These are phyloP conservation scores for Pythium rhizo-oryzae DNA, from an alignment of 352 stramenopile species.

Conservation along the genomic window DNA sequence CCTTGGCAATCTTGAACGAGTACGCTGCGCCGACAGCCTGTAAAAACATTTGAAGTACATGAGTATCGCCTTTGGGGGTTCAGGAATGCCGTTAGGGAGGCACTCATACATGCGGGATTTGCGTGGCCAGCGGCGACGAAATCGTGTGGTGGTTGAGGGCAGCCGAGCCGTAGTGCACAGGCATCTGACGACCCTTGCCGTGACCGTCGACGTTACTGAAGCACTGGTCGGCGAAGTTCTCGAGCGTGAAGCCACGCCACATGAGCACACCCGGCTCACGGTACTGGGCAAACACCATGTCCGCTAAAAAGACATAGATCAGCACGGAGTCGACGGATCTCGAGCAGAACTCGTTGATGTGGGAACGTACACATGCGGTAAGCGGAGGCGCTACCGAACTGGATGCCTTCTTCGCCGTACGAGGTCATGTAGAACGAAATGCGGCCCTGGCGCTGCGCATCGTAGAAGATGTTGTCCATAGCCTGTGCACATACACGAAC, in stretches of 20 bases:
- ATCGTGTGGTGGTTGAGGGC: conserved; percentile 98
- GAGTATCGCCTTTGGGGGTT: background rate
- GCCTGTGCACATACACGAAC: too few species aligned
- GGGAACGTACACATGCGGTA: conserved; percentile 57
- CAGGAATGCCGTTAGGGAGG: too few species aligned
- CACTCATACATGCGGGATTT: conserved; percentile 89
- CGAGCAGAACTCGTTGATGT: background rate
- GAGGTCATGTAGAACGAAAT: conserved; percentile 98
- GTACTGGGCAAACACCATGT: conserved; percentile 98
- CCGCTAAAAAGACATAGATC: conserved; percentile 37
- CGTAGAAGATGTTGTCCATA: conserved; percentile 98
- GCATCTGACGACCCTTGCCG: conserved; percentile 98
- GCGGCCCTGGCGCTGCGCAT: conserved; percentile 97
- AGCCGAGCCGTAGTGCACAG: conserved; percentile 97
- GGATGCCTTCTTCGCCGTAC: conserved; percentile 95
- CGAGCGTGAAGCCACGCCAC: conserved; percentile 97
- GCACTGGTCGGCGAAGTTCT: conserved; percentile 97
- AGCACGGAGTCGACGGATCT: background rate
- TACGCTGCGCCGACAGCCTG: conserved; percentile 95
- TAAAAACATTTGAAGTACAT: conserved; percentile 36
- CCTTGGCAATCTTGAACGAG: conserved; percentile 94
- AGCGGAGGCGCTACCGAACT: conserved; percentile 94
- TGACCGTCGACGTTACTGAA: conserved; percentile 96
- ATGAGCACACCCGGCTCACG: conserved; percentile 97
- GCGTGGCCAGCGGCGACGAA: conserved; percentile 96